Evolutionary conservation across 352 stramenopile genomes (phyloP).

Genomic region (Phytophthora fragariaefolia): DNA sequence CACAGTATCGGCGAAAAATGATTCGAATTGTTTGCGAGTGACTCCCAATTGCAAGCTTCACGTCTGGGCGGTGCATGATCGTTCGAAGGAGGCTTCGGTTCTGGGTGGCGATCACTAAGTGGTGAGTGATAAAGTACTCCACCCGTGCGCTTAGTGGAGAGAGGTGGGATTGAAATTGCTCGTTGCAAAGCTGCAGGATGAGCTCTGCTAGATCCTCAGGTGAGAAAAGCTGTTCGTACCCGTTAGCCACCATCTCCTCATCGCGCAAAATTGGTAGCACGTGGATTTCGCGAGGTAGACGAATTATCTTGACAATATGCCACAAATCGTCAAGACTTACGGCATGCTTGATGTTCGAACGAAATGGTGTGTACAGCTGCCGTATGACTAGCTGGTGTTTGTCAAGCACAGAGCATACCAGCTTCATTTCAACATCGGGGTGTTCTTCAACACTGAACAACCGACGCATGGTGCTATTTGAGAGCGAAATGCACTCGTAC

Average conservation of each 20-base stretch:
- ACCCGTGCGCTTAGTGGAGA: conserved; percentile 60
- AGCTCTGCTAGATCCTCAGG: conserved; percentile 67
- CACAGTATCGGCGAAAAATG: conserved; percentile 80
- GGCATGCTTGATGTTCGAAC: conserved; percentile 46
- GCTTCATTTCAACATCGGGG: conserved; percentile 50
- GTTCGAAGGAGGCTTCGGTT: conserved; percentile 64
- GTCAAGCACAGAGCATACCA: conserved; percentile 55
- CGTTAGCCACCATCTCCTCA: conserved; percentile 51
- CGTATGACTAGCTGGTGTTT: conserved; percentile 61
- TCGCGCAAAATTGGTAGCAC: conserved; percentile 62
- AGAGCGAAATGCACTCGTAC: conserved; percentile 66
- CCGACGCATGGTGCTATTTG: conserved; percentile 57
- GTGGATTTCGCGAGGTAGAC: conserved; percentile 59
- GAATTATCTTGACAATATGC: conserved; percentile 72
- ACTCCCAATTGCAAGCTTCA: conserved; percentile 64
- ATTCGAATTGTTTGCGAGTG: conserved; percentile 62
- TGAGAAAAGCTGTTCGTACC: conserved; percentile 67
- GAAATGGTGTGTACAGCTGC: conserved; percentile 61
- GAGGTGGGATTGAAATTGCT: conserved; percentile 74
- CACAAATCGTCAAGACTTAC: conserved; percentile 73
- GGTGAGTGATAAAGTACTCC: conserved; percentile 59
- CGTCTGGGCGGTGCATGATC: conserved; percentile 57
- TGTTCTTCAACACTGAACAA: conserved; percentile 69
- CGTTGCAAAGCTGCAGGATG: conserved; percentile 75
- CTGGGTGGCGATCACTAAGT: conserved; percentile 58